Evolutionary conservation across 2,329 filamentous ascomycete genomes (phyloP), one percentile per base, ranked within the genome.

Genomic region (Sordariomycetes sp.): DNA sequence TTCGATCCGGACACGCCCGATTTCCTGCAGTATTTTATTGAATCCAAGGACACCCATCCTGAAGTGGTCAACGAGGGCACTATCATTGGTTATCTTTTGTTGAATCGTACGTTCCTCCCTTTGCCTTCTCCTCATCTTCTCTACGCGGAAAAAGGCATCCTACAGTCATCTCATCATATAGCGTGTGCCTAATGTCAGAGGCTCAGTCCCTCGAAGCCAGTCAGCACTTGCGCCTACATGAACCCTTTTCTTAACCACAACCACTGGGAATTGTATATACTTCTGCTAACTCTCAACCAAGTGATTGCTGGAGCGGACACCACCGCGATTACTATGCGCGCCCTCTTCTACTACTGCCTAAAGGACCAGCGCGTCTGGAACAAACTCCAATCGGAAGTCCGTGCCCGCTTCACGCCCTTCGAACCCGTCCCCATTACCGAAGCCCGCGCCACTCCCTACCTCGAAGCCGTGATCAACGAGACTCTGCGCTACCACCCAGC

Each of bases 381-480:
- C 38, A 46, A 49, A 8, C 36, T 41, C 10, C 18, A 38, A 11
- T 25, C 20, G 4, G 38, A 44, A 18, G 23, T 36, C 18, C 52
- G 61, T 8, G 19, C 30, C 21, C 30, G 29, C 28, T 28, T 36
- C 8, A 15, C 31, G 12, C 30, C 34, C 14, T n/a, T n/a, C 11
- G 28, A 32, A 9, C 34, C 34, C 9, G 30, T 28, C 15, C 28
- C 34, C 17, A 28, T 31, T 16, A 24, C 34, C 9, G 30, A 21
- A 7, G 34, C 34, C 21, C 34, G 34, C n/a, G 15, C 27, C 10
- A 14, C n/a, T 14, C 73, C 75, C 0, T 92, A 88, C 51, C 72
- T 92, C 6, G 81, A 87, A 47, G 84, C 83, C 4, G 79, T 77
- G 36, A 70, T 90, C 46, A 84, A 88, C 48, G 85, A 92, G 54